Conservation (phyloP, 2,329 filamentous ascomycete genomes). For the Sporothrix phasma region DNA sequence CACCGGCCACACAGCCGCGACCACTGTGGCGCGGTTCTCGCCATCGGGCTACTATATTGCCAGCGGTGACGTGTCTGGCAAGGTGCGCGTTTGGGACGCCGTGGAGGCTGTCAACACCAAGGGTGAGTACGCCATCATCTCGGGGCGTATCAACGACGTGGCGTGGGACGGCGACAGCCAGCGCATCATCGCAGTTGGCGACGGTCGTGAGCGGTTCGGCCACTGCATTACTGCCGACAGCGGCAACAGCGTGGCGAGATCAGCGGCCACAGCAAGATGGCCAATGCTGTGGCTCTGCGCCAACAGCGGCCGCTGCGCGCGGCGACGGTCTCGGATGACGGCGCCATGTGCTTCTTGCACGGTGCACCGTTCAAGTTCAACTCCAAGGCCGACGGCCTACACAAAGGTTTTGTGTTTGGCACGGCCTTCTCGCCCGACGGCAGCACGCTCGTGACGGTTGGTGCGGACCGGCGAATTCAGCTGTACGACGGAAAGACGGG, state of each 20-base stretch:
- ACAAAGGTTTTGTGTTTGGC: slow-evolving; percentile 82
- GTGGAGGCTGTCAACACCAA: slow-evolving; percentile 78
- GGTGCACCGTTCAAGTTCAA: slow-evolving; percentile 95
- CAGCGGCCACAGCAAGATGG: slow-evolving; percentile 76
- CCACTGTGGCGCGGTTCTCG: slow-evolving; percentile 87
- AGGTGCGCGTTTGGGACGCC: slow-evolving; percentile 86
- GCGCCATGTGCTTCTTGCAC: slow-evolving; percentile 81
- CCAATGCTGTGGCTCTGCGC: slow-evolving; percentile 85
- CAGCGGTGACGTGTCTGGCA: slow-evolving; percentile 76
- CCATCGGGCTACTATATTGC: slow-evolving; percentile 93
- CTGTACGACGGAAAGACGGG: slow-evolving; percentile 95
- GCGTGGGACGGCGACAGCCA: slow-evolving; percentile 97
- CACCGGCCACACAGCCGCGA: slow-evolving; percentile 77
- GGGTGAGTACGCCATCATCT: slow-evolving; percentile 90
- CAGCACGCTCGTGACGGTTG: slow-evolving; percentile 69
- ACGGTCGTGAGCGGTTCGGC: slow-evolving; percentile 87
- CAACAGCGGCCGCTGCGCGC: slow-evolving; percentile 85
- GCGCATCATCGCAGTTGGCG: slow-evolving; percentile 89
- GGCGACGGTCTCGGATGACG: slow-evolving; percentile 84
- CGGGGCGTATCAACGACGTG: slow-evolving; percentile 88
- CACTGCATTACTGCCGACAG: slow-evolving; percentile 92
- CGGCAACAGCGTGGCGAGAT: slow-evolving; percentile 96
- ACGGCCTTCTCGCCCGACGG: slow-evolving; percentile 88
- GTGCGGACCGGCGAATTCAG: slow-evolving; percentile 86
- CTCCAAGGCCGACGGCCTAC: slow-evolving; percentile 64